phyloP scores from a whole-genome alignment of 2,329 filamentous ascomycete genomes.

The Furcasterigmium furcatum region DNA sequence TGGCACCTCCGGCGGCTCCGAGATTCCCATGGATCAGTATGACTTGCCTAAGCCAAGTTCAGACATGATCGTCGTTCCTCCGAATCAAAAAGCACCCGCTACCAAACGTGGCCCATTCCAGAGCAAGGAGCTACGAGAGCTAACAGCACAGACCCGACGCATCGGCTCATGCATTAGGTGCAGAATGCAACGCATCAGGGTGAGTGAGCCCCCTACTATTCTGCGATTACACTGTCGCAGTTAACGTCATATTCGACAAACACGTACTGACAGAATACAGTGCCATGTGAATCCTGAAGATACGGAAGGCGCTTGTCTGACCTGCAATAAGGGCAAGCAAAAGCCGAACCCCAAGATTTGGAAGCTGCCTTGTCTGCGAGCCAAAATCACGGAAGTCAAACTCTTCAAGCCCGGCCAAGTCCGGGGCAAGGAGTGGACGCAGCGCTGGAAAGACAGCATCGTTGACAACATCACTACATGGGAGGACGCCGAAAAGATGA shows the following conservation, averaged over 20 bases:
- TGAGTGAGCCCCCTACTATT: slow-evolving; percentile 29
- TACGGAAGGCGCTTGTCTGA: slow-evolving; percentile 44
- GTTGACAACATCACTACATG: slow-evolving; percentile 54
- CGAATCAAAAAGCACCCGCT: slow-evolving; percentile 29
- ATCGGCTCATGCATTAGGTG: slow-evolving; percentile 59
- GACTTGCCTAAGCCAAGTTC: not conserved
- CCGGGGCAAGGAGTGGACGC: slow-evolving; percentile 56
- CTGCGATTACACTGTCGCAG: not conserved
- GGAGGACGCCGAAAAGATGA: slow-evolving; percentile 43
- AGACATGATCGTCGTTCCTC: slow-evolving; percentile 20
- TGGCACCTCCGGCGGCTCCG: not conserved
- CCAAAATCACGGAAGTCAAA: slow-evolving; percentile 56
- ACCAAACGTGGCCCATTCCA: slow-evolving; percentile 52
- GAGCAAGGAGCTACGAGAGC: slow-evolving; percentile 44
- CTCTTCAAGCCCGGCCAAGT: slow-evolving; percentile 58
- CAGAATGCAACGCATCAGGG: slow-evolving; percentile 59
- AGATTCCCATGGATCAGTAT: not conserved
- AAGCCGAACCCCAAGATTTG: slow-evolving; percentile 48
- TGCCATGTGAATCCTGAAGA: slow-evolving; percentile 49
- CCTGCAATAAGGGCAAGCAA: slow-evolving; percentile 30
- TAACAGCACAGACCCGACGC: slow-evolving; percentile 54
- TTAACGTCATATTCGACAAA: not conserved
- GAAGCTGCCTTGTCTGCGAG: slow-evolving; percentile 55
- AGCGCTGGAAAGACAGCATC: slow-evolving; percentile 53
- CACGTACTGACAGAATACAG: slow-evolving; percentile 27